These are phyloP conservation scores for Mycoemilia scoparia DNA, from an alignment of 192 early-diverging fungal genomes.

Conservation along the genomic window DNA sequence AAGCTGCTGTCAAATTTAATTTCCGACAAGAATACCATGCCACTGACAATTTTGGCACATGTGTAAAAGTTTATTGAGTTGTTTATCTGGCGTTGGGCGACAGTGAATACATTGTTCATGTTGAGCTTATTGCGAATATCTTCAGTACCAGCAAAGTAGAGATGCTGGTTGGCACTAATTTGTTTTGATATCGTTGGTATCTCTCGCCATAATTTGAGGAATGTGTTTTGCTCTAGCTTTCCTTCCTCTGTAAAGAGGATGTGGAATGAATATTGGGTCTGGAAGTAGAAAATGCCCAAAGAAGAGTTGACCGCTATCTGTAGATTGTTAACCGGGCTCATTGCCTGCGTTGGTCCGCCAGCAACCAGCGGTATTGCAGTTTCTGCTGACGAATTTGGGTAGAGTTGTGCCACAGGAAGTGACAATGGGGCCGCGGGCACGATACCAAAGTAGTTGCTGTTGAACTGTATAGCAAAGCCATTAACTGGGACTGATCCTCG, in stretches of 20 bases:
- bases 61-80: constrained; percentile 41
- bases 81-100: constrained; percentile 39
- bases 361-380: constrained; percentile 27
- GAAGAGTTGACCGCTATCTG: constrained; percentile 55
- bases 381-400: constrained; percentile 26
- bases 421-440: constrained; percentile 27
- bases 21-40: constrained; percentile 39
- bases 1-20: constrained; percentile 35
- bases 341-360: constrained; percentile 29
- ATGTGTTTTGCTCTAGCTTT: constrained; percentile 26
- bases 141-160: constrained; percentile 19
- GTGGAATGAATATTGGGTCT: constrained; percentile 40
- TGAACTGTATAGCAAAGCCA: constrained; percentile 62
- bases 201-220: constrained; percentile 35
- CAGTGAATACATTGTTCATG: constrained; percentile 41
- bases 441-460: constrained; percentile 58
- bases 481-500: constrained; percentile 24
- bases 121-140: constrained; percentile 35
- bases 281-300: constrained; percentile 50
- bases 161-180: constrained; percentile 6
- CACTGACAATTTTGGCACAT: constrained; percentile 33
- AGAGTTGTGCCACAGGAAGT: constrained; percentile 18
- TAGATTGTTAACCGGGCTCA: constrained; percentile 39
- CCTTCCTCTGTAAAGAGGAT: constrained; percentile 32
- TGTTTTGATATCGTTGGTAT: constrained; percentile 18